Base-by-base conservation (phyloP, 257 asterid species). In the Apocynum venetum region DNA sequence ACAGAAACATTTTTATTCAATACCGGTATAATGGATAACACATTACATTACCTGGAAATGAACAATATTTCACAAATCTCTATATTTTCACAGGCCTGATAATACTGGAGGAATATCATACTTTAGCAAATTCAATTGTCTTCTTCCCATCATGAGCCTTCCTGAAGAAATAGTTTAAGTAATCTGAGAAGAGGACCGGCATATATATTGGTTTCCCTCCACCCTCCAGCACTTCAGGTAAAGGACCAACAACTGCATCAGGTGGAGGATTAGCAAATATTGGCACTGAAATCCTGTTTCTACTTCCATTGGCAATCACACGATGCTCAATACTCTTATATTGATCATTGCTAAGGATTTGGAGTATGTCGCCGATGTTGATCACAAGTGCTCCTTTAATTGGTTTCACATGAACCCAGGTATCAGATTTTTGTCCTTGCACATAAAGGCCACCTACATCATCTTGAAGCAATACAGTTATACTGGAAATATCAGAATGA, bases 291-390 rank as follows among this genome's bases (percentile, higher is more conserved):
- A 87, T 84, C 82, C 92, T 79, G 48, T 89, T 77, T 66, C 76
- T 88, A 14, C 4, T 74, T 60, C 79, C 73, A 35, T 55, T 83
- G 0, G 85, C 83, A 44, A 76, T 56, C 79, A 89, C 92, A 1
- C 88, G 88, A 76, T 89, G 94, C 88, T 88, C 92, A 8, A 82
- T 66, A 80, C 92, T 89, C 86, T 88, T 88, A 55, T 88, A 89
- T 10, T 77, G 83, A 20, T 81, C 87, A 14, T 88, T 85, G 31
- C 31, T 25, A 25, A 25, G 31, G 31, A 25, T 25, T 25, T 25
- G 31, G 31, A 25, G 31, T 25, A 25, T 0, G 31, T 25, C 31
- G 31, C 31, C 31, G 31, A 25, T 25, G 31, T 25, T 25, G 31
- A 25, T 25, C 31, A 25, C 31, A 25, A 25, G 31, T 25, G 31